These are phyloP conservation scores for Eucalyptus polybractea DNA, from an alignment of 345 rosid species.

Conservation along the genomic window DNA sequence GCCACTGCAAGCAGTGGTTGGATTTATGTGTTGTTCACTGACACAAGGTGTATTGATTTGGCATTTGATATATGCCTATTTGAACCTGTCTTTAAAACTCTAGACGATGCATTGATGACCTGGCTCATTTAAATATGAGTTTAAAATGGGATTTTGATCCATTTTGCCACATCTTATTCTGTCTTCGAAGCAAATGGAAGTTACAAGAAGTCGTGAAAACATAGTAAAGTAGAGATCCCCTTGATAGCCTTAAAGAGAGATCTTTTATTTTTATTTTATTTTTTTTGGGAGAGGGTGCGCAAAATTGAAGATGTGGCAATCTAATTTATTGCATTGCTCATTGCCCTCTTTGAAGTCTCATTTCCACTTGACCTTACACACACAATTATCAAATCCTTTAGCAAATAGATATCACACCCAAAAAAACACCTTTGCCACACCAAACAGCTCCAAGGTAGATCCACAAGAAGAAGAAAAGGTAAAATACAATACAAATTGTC, in stretches of 20 bases:
- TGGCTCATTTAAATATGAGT: background rate
- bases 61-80: background rate
- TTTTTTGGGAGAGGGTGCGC: background rate
- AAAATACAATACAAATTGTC: background rate
- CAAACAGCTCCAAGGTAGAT: background rate
- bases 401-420: background rate
- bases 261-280: too few relatives aligned
- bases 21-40: rapidly evolving
- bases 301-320: background rate
- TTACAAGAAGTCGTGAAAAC: background rate
- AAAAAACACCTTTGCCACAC: background rate
- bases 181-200: background rate
- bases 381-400: background rate
- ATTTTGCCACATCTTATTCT: background rate
- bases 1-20: too few relatives aligned
- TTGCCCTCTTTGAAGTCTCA: background rate
- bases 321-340: background rate
- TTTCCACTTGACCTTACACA: background rate
- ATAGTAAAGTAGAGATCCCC: background rate
- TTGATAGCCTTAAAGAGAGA: background rate
- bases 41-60: background rate
- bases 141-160: background rate
- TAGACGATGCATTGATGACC: background rate
- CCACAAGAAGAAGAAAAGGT: background rate
- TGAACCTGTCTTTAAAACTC: background rate